A percentile compares a stretch with the other conserved stretches of the same genome.
Evolutionary conservation across 371 early-diverging fungal species (phyloP).

Genomic region (Encephalitozoon cuniculi): DNA sequence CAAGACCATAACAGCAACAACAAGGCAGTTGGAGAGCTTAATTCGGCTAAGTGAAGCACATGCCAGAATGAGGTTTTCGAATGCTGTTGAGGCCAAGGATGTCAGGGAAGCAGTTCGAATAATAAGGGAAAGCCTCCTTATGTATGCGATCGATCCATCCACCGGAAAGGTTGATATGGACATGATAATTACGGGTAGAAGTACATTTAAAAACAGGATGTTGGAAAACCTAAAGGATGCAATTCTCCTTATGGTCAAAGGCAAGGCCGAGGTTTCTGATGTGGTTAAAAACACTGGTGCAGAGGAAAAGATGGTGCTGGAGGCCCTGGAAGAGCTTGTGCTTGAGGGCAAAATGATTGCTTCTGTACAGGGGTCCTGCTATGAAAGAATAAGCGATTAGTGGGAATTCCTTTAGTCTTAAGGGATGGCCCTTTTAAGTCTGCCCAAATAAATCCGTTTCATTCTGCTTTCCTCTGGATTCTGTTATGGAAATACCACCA

Average conservation of each 20-base stretch:
- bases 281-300: slow-evolving; percentile 11
- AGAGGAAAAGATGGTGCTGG: slow-evolving; percentile 37
- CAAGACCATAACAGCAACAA: slow-evolving; percentile 83
- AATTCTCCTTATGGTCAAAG: slow-evolving; percentile 43
- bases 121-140: slow-evolving; percentile 79
- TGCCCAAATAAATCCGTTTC: not conserved
- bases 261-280: slow-evolving; percentile 10
- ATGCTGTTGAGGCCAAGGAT: slow-evolving; percentile 67
- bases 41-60: slow-evolving; percentile 95
- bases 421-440: not conserved
- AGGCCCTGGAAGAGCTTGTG: slow-evolving; percentile 42
- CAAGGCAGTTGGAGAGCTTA: slow-evolving; percentile 94
- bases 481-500: slow-evolving; percentile 28
- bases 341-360: slow-evolving; percentile 31
- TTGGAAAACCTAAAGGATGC: slow-evolving; percentile 53
- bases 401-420: not conserved
- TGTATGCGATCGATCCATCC: slow-evolving; percentile 86
- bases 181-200: slow-evolving; percentile 76
- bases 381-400: slow-evolving; percentile 16
- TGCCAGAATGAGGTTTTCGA: slow-evolving; percentile 73
- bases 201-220: slow-evolving; percentile 44
- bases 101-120: slow-evolving; percentile 72
- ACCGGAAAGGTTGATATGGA: slow-evolving; percentile 95
- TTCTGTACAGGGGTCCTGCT: not conserved
- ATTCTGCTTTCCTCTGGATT: not conserved